Evolutionary conservation across 805 yeast species (phyloP).

Genomic region (Scheffersomyces amazonensis): DNA sequence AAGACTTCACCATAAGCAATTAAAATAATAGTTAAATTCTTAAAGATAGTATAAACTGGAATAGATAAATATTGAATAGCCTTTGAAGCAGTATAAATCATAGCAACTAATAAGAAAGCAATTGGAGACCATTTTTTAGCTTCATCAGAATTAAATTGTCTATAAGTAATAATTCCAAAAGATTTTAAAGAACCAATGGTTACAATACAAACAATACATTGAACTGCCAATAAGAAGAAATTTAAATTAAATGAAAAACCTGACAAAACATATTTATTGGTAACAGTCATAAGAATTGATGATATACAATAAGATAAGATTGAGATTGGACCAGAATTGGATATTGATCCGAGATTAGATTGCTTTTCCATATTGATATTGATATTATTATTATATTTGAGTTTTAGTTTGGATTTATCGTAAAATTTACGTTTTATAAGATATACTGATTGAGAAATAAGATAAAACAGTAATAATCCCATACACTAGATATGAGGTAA

Average conservation of each 20-base stretch:
- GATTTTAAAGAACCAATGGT: constrained; percentile 72
- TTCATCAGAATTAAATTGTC: constrained; percentile 81
- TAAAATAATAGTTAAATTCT: constrained; percentile 92
- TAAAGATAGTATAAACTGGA: constrained; percentile 97
- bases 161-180: constrained; percentile 76
- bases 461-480: constrained; percentile 41
- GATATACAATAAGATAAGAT: constrained; percentile 85
- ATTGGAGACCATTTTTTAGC: constrained; percentile 97
- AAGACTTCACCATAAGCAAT: constrained; percentile 98
- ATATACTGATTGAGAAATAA: constrained; percentile 33
- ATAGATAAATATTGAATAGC: constrained; percentile 88
- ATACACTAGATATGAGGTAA: constrained; percentile 20
- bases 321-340: constrained; percentile 63
- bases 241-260: constrained; percentile 73
- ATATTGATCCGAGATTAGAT: constrained; percentile 26
- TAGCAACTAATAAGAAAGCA: constrained; percentile 79
- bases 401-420: not conserved
- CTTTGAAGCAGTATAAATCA: constrained; percentile 96
- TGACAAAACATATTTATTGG: constrained; percentile 90
- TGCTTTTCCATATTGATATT: constrained; percentile 30
- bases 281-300: constrained; percentile 95
- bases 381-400: not conserved
- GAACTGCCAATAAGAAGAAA: constrained; percentile 85
- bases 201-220: constrained; percentile 76
- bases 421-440: constrained; percentile 21